Evolutionary conservation across 2,329 filamentous ascomycete species (phyloP), one percentile per base, ranked within the genome.

Genomic region (Leptographium wingfieldii): DNA sequence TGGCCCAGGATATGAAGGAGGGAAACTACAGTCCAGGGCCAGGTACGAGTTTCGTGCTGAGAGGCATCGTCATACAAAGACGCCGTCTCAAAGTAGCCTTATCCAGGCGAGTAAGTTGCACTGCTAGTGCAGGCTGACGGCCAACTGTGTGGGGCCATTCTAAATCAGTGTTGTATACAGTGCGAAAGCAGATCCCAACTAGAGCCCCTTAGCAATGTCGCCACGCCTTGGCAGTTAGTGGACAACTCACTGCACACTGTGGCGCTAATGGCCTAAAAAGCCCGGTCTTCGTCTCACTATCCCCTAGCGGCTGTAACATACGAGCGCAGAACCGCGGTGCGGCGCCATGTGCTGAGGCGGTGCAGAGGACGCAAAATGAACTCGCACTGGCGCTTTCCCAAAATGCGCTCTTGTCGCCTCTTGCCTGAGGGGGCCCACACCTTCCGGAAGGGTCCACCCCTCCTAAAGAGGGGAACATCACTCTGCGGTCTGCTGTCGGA

Each of bases 231-330:
- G 22, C 25, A 22, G 11, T 19, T 40, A 55, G 53, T 40, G 33
- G 54, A 16, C 54, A 46, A 27, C 9, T 1, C 14, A 16, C 27
- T 9, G 54, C 5, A 16, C n/a, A 40, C 25, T 40, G 22, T 29
- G 49, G 56, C 56, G 51, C 56, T 58, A 58, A 25, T 12, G 22
- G 12, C 16, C 35, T 43, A n/a, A 19, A 53, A 43, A 19, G 48
- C 19, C 46, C 49, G 46, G 49, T 51, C 12, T 52, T 38, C 51
- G 57, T 59, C 57, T 59, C 57, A 59, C 57, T 46, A 59, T 48
- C 25, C 43, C 27, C 10, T 58, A 58, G 56, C 49, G 56, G 48
- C 40, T 31, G 40, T 25, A 46, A 48, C 38, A 14, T 56, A 43
- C 55, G 55, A 56, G 38, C 25, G 40, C 31, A 12, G 38, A 48